A percentile compares a stretch with the other conserved stretches of the same genome.
These are phyloP conservation scores for Auriscalpium orientale DNA, from an alignment of 768 basidiomycete species.

Conservation along the genomic window DNA sequence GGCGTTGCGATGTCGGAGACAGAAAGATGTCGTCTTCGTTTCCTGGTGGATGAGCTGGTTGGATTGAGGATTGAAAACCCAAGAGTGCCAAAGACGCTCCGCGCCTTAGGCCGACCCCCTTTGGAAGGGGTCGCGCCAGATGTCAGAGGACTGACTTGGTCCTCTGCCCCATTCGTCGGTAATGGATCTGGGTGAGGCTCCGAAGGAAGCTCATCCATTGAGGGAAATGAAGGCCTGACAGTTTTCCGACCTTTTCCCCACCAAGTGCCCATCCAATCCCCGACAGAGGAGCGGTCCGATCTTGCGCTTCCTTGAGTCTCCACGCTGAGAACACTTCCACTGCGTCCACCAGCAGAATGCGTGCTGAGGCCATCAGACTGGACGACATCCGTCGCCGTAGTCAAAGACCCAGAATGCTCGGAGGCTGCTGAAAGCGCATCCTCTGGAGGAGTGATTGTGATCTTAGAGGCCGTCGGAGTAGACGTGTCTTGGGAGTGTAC, in stretches of 20 bases:
- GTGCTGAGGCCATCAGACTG: conserved; percentile 4
- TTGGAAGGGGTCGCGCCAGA: conserved; percentile 8
- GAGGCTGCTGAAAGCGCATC: background rate
- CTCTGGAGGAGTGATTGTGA: conserved; percentile 7
- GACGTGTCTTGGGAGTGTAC: conserved; percentile 18
- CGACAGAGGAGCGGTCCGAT: conserved; percentile 34
- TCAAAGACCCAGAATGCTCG: background rate
- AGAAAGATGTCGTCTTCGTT: conserved; percentile 11
- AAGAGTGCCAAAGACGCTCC: conserved; percentile 65
- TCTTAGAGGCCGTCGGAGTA: conserved; percentile 9
- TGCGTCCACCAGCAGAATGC: conserved; percentile 9
- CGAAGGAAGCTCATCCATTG: too few relatives aligned
- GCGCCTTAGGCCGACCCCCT: conserved; percentile 33
- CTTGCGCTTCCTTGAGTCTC: conserved; percentile 10
- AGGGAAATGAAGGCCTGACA: conserved; percentile 15
- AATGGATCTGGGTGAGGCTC: too few relatives aligned
- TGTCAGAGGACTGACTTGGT: conserved; percentile 8
- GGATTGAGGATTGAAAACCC: conserved; percentile 65
- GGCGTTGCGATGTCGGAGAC: conserved; percentile 1
- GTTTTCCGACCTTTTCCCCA: conserved; percentile 44
- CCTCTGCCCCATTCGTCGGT: conserved; percentile 11
- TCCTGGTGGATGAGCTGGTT: conserved; percentile 7
- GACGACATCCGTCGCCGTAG: background rate
- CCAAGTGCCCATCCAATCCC: conserved; percentile 77
- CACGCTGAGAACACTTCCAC: conserved; percentile 8